phyloP scores from a whole-genome alignment of 2,329 filamentous ascomycete genomes.

The Fusarium nelsonii region DNA sequence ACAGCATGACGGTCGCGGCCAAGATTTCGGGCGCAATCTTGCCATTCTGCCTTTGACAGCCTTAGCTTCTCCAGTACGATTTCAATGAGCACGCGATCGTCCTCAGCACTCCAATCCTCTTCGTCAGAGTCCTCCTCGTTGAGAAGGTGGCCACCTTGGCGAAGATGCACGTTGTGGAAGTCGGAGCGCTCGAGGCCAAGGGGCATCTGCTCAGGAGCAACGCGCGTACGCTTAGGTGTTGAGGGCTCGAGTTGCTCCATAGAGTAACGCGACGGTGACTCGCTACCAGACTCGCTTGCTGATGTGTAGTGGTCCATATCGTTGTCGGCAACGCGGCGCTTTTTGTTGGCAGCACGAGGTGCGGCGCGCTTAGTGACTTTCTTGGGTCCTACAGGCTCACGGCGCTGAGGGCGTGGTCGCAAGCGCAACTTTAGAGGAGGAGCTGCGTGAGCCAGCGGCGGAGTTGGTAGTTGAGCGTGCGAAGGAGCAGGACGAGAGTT shows the following conservation, averaged over 20 bases:
- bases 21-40: conserved; percentile 73
- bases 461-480: conserved; percentile 63
- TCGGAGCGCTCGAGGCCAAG: conserved; percentile 70
- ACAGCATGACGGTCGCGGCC: conserved; percentile 70
- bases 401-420: conserved; percentile 58
- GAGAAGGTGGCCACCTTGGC: conserved; percentile 49
- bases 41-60: conserved; percentile 74
- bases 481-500: conserved; percentile 52
- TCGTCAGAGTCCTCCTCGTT: conserved; percentile 59
- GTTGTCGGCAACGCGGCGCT: conserved; percentile 62
- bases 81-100: conserved; percentile 75
- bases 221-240: conserved; percentile 71
- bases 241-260: conserved; percentile 54
- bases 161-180: conserved; percentile 62
- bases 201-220: conserved; percentile 71
- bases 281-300: conserved; percentile 56
- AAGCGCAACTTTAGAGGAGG: conserved; percentile 67
- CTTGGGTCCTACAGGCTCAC: conserved; percentile 54
- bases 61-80: conserved; percentile 75
- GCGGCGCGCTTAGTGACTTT: conserved; percentile 66
- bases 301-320: conserved; percentile 57
- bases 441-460: conserved; percentile 65
- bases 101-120: conserved; percentile 70
- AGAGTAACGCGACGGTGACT: conserved; percentile 31
- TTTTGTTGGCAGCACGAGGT: conserved; percentile 65